Conservation (phyloP, 23 red algal species). For the Chondrus crispus region DNA sequence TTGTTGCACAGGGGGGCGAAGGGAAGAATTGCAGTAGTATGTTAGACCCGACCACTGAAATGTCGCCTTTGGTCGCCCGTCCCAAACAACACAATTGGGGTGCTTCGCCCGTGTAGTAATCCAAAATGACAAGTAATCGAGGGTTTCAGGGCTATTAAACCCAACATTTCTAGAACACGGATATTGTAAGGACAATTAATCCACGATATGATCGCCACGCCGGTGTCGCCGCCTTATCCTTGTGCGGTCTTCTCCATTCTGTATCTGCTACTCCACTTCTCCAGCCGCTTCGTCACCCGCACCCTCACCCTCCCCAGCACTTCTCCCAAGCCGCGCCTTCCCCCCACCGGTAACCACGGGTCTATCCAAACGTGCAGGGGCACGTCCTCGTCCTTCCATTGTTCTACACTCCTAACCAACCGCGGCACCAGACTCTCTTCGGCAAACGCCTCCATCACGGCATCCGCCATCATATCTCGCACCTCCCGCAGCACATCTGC, state of each 20-base stretch:
- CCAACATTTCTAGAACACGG: no score
- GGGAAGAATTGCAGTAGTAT: no score
- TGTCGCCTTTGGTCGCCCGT: no score
- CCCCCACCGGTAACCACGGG: constrained; percentile 34
- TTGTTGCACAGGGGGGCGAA: no score
- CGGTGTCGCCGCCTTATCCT: no score
- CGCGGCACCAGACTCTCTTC: constrained; percentile 28
- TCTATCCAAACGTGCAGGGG: constrained; percentile 35
- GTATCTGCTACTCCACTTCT: background rate
- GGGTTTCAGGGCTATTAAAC: no score
- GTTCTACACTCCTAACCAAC: constrained; percentile 16
- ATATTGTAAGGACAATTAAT: no score
- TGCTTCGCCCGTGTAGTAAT: no score
- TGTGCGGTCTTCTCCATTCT: background rate
- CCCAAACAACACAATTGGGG: no score
- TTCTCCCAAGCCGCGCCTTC: background rate
- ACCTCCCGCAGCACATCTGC: background rate
- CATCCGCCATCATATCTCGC: background rate
- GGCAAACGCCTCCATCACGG: background rate
- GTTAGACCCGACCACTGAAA: no score
- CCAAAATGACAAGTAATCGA: no score
- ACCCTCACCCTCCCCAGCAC: constrained; percentile 18
- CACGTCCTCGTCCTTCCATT: background rate
- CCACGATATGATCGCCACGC: no score
- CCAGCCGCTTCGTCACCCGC: background rate